Base-by-base conservation (phyloP, 306 rosid genomes). In the Lagenaria siceraria region DNA sequence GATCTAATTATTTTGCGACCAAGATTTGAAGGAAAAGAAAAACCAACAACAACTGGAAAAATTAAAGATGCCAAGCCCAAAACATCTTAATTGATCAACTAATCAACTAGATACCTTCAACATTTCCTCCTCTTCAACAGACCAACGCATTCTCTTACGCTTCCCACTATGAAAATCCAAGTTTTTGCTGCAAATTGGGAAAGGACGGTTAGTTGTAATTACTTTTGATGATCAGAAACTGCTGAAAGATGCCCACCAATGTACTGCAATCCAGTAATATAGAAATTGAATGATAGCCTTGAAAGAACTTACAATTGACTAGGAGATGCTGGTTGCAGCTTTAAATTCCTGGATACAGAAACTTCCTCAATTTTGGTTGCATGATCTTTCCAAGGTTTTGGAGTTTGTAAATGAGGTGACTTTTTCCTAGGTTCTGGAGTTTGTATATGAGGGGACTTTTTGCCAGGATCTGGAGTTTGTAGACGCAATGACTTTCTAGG, bases 71-170 rank as follows among this genome's bases (percentile, higher is more conserved):
- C 76, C 29, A 72, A 54, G 42, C 21, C 51, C 68, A 56, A 52
- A 48, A 36, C 42, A 43, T 40, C 49, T 43, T 25, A 12, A 51
- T 31, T 54, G 27, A 70, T 60, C 62, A 77, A 78, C 74, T 71
- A 5, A n/a, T 66, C 1, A 10, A 66, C 43, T 15, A 31, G 68
- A 27, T 83, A 87, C 91, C 91, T 64, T 83, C 75, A 87, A 68
- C 85, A 59, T 82, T 17, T 85, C 63, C 79, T 85, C 82, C 83
- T 87, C 91, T 60, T 87, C 87, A 31, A 36, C 51, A 19, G 84
- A 81, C 91, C 91, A 87, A 5, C 10, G 10, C n/a, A 63, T 7
- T 82, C 81, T 83, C 85, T 21, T 80, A 11, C 89, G 80, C 83
- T 72, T 85, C 52, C 17, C 81, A 35, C 22, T 11, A 5, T 74